Evolutionary conservation across 148 eudicot species (phyloP), one percentile per base, ranked within the genome.

Genomic region (Diospyros lotus): DNA sequence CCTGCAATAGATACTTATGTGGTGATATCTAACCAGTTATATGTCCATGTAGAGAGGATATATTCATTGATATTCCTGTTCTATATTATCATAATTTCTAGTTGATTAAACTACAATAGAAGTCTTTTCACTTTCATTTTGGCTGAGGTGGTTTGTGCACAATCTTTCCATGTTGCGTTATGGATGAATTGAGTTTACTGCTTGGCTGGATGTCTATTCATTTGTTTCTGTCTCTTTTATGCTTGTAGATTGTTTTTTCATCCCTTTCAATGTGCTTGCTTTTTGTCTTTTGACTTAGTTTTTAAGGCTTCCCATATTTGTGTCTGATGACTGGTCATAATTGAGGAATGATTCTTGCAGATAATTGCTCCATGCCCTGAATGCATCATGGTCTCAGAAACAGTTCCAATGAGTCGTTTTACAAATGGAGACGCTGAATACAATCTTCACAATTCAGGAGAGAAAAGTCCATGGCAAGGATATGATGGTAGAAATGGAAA

Each of bases 311-410:
- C 52, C 18, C 42, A 9, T 28, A 10, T 65, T 8, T 54, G 45
- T 54, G 64, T 65, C 28, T 54, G 71, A 40, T 80, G 54, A 7
- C 53, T 62, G 55, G 46, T 64, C 52, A 58, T 71, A 9, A n/a
- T 69, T 80, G 73, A 69, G 70, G 80, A 80, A 82, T 81, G 76
- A 69, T 81, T 75, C 60, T 83, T 75, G 80, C 63, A 64, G 73
- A 78, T 77, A 71, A 61, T 65, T 65, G 71, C 17, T 17, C 6
- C 46, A 52, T 63, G 64, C 14, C 54, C 59, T 71, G 82, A 74
- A 54, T 59, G 72, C 80, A 80, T 80, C 61, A 82, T 87, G 84
- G 85, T 82, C 15, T 84, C 84, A 6, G 84, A 88, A 74, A 73
- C 82, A 18, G 76, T 76, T 80, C 83, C 83, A 73, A 55, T 80